Base-by-base conservation (phyloP, 2,329 filamentous ascomycete genomes). In the Aspergillaceae sp. region DNA sequence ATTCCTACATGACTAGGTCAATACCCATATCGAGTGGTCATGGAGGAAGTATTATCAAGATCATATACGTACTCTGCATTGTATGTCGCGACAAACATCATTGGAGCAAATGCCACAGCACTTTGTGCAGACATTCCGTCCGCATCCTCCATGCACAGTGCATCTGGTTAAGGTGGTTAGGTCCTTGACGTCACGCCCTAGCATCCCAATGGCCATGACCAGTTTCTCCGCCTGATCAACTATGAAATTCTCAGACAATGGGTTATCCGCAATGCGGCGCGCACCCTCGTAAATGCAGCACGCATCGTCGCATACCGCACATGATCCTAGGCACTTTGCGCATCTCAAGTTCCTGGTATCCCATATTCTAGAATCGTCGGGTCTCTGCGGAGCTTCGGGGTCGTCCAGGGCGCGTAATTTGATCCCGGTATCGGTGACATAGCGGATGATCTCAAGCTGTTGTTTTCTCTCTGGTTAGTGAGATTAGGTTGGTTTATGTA, bases 31-130 rank as follows among this genome's bases (percentile, higher is more conserved):
- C 7, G n/a, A 29, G 26, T 7, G 9, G 41, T 46, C 27, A 34
- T 9, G 29, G 11, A n/a, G 26, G 9, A 8, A 19, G 43, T 10
- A 34, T 8, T 29, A 38, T 4, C 4, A 38, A 9, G 7, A 38
- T 26, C 3, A 3, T 19, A 28, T 38, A 41, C 19, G 19, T 56
- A 63, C 60, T 48, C 56, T 60, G 51, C 65, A 68, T 42, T 62
- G 58, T 26, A 65, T 53, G 48, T 67, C 62, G 19, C 49, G 49
- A 46, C 66, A 69, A 28, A 58, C 49, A 28, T 55, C 50, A 29
- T 55, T 53, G 4, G 63, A 61, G 47, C 66, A 69, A 10, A 56
- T 49, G 7, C 65, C 63, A 50, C 61, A 65, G 49, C 63, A 68
- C 29, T 56, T 49, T 1, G 63, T 58, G 46, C 65, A 68, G 8